Evolutionary conservation across 179 eudicot species (phyloP).

Genomic region (Drosera spatulata): DNA sequence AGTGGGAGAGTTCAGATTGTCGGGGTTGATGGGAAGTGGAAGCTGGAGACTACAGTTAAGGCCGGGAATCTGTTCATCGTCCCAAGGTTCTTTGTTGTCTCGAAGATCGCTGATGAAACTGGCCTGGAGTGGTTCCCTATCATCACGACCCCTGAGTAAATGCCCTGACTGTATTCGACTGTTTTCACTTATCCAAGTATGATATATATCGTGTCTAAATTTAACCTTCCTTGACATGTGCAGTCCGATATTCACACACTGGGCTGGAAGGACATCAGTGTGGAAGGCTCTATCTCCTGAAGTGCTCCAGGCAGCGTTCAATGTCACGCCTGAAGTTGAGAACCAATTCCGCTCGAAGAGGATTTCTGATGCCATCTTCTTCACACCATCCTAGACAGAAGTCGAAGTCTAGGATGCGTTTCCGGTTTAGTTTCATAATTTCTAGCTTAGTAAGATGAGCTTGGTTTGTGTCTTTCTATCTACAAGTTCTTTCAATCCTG

Average conservation of each 20-base stretch:
- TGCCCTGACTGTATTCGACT: background rate
- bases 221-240: background rate
- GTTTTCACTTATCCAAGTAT: background rate
- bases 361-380: conserved; percentile 44
- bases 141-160: conserved; percentile 72
- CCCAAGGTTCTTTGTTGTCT: no score
- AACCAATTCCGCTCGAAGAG: conserved; percentile 17
- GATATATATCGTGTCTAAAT: background rate
- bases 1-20: conserved; percentile 81
- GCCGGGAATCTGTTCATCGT: conserved; percentile 21
- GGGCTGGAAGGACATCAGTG: no score
- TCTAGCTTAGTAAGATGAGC: no score
- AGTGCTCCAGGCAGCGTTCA: conserved; percentile 38
- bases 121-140: conserved; percentile 80
- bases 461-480: no score
- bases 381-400: conserved; percentile 35
- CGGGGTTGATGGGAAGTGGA: conserved; percentile 72
- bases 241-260: conserved; percentile 78
- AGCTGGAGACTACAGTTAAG: conserved; percentile 46
- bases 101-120: no score
- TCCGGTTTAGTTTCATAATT: no score
- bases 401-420: no score
- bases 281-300: no score
- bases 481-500: no score
- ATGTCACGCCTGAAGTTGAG: conserved; percentile 46